Base-by-base conservation (phyloP, 768 basidiomycete species). In the Pholiota conissans region DNA sequence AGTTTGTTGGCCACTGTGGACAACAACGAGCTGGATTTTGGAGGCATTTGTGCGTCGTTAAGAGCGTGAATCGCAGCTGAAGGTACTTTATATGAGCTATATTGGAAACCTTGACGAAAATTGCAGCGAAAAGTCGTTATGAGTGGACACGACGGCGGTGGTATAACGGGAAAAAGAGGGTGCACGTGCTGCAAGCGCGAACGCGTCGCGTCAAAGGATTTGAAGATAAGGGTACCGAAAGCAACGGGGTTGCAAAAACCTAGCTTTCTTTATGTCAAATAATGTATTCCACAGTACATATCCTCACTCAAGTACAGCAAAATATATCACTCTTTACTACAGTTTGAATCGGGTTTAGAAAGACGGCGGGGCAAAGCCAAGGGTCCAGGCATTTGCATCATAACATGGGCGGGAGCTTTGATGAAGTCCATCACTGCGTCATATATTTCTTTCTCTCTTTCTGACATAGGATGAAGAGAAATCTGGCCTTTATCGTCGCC, bases 1-100 rank as follows among this genome's bases (percentile, higher is more conserved):
- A 80, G 67, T 48, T 74, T 68, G 61, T 74, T 71, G 27, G 64
- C 52, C 29, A 61, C 45, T 11, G 61, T 40, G 26, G 60, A 54
- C 30, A 54, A 9, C 5, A 54, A 13, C 3, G 53, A 45, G 30
- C 37, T 34, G 10, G 18, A 30, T 24, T 54, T 54, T 20, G 53
- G 28, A 10, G 53, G 42, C 53, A 54, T 54, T 34, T 47, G 16
- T 16, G 10, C 14, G 37, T 37, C 18, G n/a, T n/a, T 32, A 6
- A 13, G 30, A 32, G 30, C 6, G 6, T 32, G 30, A 6, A 32
- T 6, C 7, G 30, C 13, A 13, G 13, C 6, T 32, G 30, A 32
- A 6, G 13, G 30, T 32, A 6, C 13, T 32, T 32, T 32, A 13
- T 32, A 32, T 13, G 13, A 32, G 30, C 30, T 13, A 32, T 6